Evolutionary conservation across 805 yeast genomes (phyloP), one percentile per base, ranked within the genome.

Genomic region (Wickerhamomyces hampshirensis): DNA sequence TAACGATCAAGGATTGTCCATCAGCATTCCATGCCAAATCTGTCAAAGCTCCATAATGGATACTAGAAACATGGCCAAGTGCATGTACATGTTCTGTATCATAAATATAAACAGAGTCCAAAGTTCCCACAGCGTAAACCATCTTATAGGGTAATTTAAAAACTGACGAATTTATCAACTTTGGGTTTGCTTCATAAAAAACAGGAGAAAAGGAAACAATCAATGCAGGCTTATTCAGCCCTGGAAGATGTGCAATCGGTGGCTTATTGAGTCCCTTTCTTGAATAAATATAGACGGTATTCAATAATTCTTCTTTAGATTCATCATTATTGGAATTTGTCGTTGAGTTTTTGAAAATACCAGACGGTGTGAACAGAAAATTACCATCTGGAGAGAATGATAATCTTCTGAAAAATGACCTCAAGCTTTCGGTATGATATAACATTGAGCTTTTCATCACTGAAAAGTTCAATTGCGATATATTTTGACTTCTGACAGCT

Each of bases 101-200:
- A 59, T 85, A 93, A 2, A 93, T 62, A 7, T 82, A 52, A 10
- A 93, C 82, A 11, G 89, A 73, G 55, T 86, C 96, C 39, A 85
- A 88, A 0, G 97, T 89, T 0, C 96, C 98, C 14, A 93, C 83
- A 0, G 97, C 98, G 62, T 84, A 89, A 1, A 91, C 62, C 77
- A 93, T 73, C 43, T 87, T 74, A 53, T 93, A 88, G 1, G 86
- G 83, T 30, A 89, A 59, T 5, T 65, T 59, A 42, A 86, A 71
- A 11, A 69, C 70, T 2, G 65, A 33, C 16, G 36, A 16, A 32
- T 35, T 27, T 0, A 11, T 5, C 1, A 12, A 12, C 12, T 30
- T 18, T 6, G 34, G 41, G 12, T 58, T 48, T 24, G 68, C 58
- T 38, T 65, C 61, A 55, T 80, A 89, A 24, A 70, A 54, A 2